phyloP scores from a whole-genome alignment of 2,329 filamentous ascomycete genomes.

The Colletotrichum sp. region DNA sequence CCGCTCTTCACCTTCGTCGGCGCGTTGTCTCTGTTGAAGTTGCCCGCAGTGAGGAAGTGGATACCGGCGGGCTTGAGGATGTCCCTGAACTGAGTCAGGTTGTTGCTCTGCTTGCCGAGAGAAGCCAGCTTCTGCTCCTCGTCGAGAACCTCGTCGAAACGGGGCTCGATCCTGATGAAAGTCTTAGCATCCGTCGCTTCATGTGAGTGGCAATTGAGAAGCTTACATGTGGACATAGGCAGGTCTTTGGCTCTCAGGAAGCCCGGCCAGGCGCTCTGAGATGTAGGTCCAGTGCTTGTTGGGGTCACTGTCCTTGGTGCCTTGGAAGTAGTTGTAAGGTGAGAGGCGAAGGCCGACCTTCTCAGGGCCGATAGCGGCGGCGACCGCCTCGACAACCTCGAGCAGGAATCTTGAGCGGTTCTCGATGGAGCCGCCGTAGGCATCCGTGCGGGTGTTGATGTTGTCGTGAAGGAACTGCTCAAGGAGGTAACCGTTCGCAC shows the following conservation, averaged over 20 bases:
- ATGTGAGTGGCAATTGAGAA: accelerated
- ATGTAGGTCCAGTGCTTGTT: constrained; percentile 41
- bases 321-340: constrained; percentile 36
- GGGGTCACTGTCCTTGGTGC: constrained; percentile 28
- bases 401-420: constrained; percentile 56
- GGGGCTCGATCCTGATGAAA: constrained; percentile 44
- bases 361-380: constrained; percentile 51
- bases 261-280: constrained; percentile 35
- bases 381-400: constrained; percentile 49
- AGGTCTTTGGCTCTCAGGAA: constrained; percentile 38
- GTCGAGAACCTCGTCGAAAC: constrained; percentile 50
- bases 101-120: constrained; percentile 36
- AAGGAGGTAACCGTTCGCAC: constrained; percentile 65
- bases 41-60: constrained; percentile 55
- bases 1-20: constrained; percentile 44
- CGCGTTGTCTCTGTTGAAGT: constrained; percentile 42
- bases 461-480: constrained; percentile 63
- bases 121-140: constrained; percentile 47
- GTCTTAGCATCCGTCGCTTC: accelerated
- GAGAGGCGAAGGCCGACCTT: constrained; percentile 59
- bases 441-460: constrained; percentile 54
- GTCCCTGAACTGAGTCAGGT: constrained; percentile 42
- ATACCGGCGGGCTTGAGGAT: constrained; percentile 43
- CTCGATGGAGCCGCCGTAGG: constrained; percentile 57
- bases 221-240: constrained; percentile 50